Evolutionary conservation across 2,329 filamentous ascomycete species (phyloP), one percentile per base, ranked within the genome.

Genomic region (Myriosclerotinia duriaeana): DNA sequence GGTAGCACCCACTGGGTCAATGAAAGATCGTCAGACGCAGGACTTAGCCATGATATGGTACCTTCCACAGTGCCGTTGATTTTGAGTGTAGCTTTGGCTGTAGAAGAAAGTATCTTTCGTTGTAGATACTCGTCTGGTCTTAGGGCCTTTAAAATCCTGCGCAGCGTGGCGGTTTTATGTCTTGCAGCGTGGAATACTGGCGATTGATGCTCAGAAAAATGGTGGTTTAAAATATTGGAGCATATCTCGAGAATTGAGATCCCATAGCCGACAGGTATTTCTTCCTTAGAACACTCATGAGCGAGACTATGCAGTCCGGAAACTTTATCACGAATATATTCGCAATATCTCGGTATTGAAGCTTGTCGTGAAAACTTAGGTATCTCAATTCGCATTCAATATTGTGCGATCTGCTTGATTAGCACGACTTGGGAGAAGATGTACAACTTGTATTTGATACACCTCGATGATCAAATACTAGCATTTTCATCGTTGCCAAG

Each of bases 371-470:
- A 50, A 36, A 38, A 50, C 20, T 50, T 26, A 50, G 44, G 20
- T 42, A 38, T 38, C 12, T 36, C 44, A 38, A 50, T 60, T 50
- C 12, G 56, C 44, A 50, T 50, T 36, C 20, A 48, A 60, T 20
- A 17, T 22, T n/a, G 7, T 26, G 4, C 2, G 38, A 58, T n/a
- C 55, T 30, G 44, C 12, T 50, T 38, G 20, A 9, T 12, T 60
- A 17, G 7, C 2, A 26, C 3, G 4, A 11, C 3, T 38, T 36
- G 44, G 44, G 5, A 38, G 56, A 20, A 60, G 30, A 12, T 50
- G n/a, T 38, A 60, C 56, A 20, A 60, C 56, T 60, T 44, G 44
- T 60, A 17, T 60, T 17, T 50, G 56, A 26, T 20, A 36, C 22
- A 38, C 12, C 11, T 48, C 56, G 22, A n/a, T 36, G 6, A 34